Evolutionary conservation across 306 rosid species (phyloP), one percentile per base, ranked within the genome.

Genomic region (Trifolium fragiferum): DNA sequence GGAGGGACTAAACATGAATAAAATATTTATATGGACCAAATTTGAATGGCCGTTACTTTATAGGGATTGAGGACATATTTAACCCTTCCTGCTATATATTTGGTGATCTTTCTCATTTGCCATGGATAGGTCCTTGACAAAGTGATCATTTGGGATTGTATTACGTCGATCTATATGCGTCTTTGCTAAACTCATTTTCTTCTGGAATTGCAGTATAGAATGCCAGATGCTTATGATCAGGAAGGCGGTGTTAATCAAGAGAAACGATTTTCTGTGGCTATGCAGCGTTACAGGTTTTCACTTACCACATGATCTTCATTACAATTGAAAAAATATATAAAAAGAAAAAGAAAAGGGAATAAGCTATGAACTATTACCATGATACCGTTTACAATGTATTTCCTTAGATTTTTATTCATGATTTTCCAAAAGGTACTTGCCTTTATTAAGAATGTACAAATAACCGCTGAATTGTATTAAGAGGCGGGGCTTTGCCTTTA

Each of bases 201-300:
- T 66, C 72, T 81, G 79, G 20, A 73, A 83, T 80, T 72, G 81
- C 93, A 93, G 97, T 94, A 94, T 76, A 87, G 93, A 81, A 91
- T 94, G 87, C 97, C 99, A 0, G 96, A 94, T 1, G 99, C 99
- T 50, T 92, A 92, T 83, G 99, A 94, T 78, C 83, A 84, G 68
- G 96, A 92, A 9, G 94, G 96, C 25, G 89, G 75, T n/a, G 87
- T 92, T 77, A 87, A 80, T 78, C 98, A 92, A 84, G 98, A 92
- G 72, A 92, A 87, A 81, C 82, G 99, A 78, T 94, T 94, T 88
- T 72, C 95, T 62, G 96, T 90, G 78, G 96, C 92, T 32, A 70
- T 73, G 78, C 73, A 6, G 30, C 78, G 81, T 16, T 81, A 81
- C 78, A 66, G 82, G 76, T 69, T 71, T 76, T 63, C 59, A 54